Base-by-base conservation (phyloP, 2,329 filamentous ascomycete genomes). In the Fusarium mundagurra region DNA sequence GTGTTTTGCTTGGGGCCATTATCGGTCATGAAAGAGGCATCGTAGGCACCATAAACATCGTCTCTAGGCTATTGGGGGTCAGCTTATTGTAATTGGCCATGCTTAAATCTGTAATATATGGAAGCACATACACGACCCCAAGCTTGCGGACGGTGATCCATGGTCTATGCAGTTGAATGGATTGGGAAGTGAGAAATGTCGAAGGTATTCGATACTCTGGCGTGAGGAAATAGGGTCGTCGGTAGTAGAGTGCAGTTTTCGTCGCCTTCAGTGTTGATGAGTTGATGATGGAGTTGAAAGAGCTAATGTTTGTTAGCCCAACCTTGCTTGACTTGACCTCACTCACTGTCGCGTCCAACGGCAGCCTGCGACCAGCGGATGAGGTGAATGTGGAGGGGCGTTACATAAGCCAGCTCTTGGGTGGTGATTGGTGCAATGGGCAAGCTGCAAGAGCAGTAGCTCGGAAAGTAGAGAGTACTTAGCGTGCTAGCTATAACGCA, bases 1-100 rank as follows among this genome's bases (percentile, higher is more conserved):
- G 96, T 98, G 85, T 97, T 94, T 81, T 95, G 91, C 82, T 91
- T 95, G 67, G 95, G 94, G 64, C 87, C 88, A 78, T 85, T 87
- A 78, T 85, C 86, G 79, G 94, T 90, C 82, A 98, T 92, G 84
- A 96, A 95, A 67, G 95, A 94, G 81, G 88, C 87, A 85, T 98
- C 94, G 85, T 99, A 99, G 80, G 93, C 88, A 79, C 96, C 96
- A 86, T 98, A 99, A 81, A 98, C 89, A 84, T 99, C 96, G 85
- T 99, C 94, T 89, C 96, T 93, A 82, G 96, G 96, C 96, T 99
- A 80, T 72, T 51, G 62, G 48, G 38, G 18, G 54, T 74, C 45
- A 71, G 69, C 50, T 58, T 27, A 38, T 22, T 54, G 33, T 41
- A n/a, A 53, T 29, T 47, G 47, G 57, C 39, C n/a, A n/a, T n/a